Evolutionary conservation across 257 asterid species (phyloP).

Genomic region (Solanum tarijense): DNA sequence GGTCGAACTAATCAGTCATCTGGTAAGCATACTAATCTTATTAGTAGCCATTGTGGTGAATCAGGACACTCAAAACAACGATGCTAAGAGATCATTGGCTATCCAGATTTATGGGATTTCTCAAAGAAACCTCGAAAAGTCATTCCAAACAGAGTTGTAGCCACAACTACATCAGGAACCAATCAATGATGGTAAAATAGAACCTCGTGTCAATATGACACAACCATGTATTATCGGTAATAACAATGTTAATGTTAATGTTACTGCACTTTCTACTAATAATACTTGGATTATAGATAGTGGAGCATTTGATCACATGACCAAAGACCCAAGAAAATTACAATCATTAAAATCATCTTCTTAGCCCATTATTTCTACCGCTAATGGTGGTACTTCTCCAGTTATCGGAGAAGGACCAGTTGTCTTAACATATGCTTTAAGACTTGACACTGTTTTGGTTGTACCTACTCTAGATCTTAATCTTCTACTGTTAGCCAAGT

Average conservation of each 20-base stretch:
- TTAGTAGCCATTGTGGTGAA: too few species aligned
- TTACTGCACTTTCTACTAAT: neutral
- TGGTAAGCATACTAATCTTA: too few species aligned
- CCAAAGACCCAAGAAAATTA: neutral
- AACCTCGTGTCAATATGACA: neutral
- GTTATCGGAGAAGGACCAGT: neutral
- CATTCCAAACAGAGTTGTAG: neutral
- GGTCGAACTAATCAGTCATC: too few species aligned
- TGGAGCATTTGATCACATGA: neutral
- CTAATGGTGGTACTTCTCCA: neutral
- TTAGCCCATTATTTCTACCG: neutral
- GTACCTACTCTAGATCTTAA: neutral
- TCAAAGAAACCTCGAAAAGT: too few species aligned
- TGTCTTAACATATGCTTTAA: neutral
- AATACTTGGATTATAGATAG: neutral
- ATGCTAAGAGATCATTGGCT: too few species aligned
- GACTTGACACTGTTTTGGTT: neutral
- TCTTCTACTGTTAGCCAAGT: neutral
- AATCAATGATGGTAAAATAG: neutral
- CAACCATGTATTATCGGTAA: neutral
- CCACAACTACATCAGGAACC: neutral
- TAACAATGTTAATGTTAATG: neutral
- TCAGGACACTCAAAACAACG: too few species aligned
- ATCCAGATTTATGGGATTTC: too few species aligned
- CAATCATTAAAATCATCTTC: neutral